phyloP scores from a whole-genome alignment of 345 rosid genomes.

The Bruguiera parviflora region DNA sequence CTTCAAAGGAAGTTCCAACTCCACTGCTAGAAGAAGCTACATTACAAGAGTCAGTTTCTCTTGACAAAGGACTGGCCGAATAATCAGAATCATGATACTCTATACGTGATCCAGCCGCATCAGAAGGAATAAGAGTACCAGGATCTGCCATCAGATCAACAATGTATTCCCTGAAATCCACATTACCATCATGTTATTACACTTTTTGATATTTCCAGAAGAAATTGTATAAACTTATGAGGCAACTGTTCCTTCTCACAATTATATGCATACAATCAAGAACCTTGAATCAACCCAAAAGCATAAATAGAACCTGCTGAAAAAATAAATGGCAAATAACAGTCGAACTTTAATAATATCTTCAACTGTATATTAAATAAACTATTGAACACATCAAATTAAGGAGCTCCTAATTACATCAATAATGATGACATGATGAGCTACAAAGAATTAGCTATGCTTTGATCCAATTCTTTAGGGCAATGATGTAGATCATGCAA shows the following conservation, averaged over 20 bases:
- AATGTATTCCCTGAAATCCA: slow-evolving; percentile 88
- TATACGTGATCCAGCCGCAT: slow-evolving; percentile 61
- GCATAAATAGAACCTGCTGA: background rate
- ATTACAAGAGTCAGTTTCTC: slow-evolving; percentile 60
- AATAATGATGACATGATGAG: slow-evolving; percentile 5
- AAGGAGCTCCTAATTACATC: slow-evolving; percentile 6
- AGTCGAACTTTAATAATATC: background rate
- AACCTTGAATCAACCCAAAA: background rate
- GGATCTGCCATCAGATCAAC: slow-evolving; percentile 97
- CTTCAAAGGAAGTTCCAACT: slow-evolving; percentile 59
- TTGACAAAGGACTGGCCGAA: slow-evolving; percentile 61
- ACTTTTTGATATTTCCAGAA: slow-evolving; percentile 9
- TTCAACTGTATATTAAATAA: background rate
- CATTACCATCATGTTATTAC: slow-evolving; percentile 22
- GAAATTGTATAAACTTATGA: slow-evolving; percentile 1
- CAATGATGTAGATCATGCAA: too few relatives aligned
- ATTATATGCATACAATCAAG: background rate
- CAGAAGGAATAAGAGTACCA: slow-evolving; percentile 91
- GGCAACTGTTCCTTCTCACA: background rate
- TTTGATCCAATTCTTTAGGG: too few relatives aligned
- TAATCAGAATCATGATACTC: slow-evolving; percentile 59
- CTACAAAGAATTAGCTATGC: slow-evolving; percentile 7
- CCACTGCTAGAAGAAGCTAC: slow-evolving; percentile 67
- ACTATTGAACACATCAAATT: background rate
- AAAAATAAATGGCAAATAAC: background rate